These are phyloP conservation scores for Colletotrichum chlorophyti DNA, from an alignment of 2,329 filamentous ascomycete species.

Conservation along the genomic window DNA sequence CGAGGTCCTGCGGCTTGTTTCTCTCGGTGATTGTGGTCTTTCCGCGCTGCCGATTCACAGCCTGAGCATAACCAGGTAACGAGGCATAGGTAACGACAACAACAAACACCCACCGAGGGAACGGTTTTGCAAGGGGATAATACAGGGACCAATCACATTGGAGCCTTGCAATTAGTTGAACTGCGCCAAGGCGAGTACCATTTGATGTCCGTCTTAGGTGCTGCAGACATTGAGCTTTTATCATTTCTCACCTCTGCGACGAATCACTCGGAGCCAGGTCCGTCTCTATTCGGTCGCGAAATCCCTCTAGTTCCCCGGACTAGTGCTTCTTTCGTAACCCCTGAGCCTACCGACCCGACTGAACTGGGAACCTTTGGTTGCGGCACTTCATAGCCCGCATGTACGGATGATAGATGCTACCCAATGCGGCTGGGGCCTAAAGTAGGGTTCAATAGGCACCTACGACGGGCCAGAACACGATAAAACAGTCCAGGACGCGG, in stretches of 20 bases:
- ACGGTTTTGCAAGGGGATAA: no score
- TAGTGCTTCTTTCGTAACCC: constrained; percentile 23
- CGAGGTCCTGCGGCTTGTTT: background rate
- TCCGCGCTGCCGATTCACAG: background rate
- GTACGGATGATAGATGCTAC: constrained; percentile 4
- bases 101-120: no score
- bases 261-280: constrained; percentile 24
- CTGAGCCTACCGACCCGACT: constrained; percentile 18
- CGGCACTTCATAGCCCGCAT: constrained; percentile 9
- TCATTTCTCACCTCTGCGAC: background rate
- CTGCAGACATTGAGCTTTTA: constrained; percentile 14
- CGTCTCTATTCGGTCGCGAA: constrained; percentile 22
- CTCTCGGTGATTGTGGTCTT: no score
- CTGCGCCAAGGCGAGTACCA: no score
- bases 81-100: no score
- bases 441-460: no score
- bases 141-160: no score
- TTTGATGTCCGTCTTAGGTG: background rate
- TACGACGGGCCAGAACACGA: no score
- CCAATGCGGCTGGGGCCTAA: constrained; percentile 14
- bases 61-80: no score
- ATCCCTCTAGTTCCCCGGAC: constrained; percentile 5
- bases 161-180: no score
- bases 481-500: background rate
- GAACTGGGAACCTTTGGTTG: constrained; percentile 17